Evolutionary conservation across 495 filamentous ascomycete species (phyloP), one percentile per base, ranked within the genome.

Genomic region (Pseudomonodictys pantanalensis): DNA sequence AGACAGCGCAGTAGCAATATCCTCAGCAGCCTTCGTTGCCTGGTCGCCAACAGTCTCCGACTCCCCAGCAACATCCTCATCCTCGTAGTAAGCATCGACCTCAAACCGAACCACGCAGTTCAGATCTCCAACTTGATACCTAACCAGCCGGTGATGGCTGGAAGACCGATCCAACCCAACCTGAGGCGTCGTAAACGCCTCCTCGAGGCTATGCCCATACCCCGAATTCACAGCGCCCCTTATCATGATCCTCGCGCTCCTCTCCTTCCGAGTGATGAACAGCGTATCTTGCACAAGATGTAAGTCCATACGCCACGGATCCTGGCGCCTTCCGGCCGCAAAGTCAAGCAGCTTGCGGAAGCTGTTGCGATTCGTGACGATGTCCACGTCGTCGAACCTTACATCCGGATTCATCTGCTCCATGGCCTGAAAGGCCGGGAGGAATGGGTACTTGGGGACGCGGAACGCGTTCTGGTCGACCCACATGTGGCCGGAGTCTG

Each of bases 21-120:
- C 38, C 4, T 41, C 38, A 18, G 20, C 15, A 41, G 12, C 15
- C 20, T 41, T 12, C n/a, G n/a, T n/a, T 41, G 38, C 4, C 15
- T 12, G 20, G 35, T 18, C 17, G 3, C 20, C 32, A 18, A 35
- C 18, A n/a, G 29, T 20, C 9, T 20, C 30, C 30, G 49, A 22
- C 18, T 52, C 20, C n/a, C n/a, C n/a, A n/a, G n/a, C n/a, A n/a
- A n/a, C n/a, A 25, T 25, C 33, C 18, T 2, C 6, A 33, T 20
- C 49, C 18, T 52, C 49, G 33, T 23, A 52, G 20, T 39, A 52
- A 12, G 49, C 29, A 52, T 52, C 49, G 10, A 52, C 49, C 30
- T 52, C 28, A 32, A 52, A 52, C 3, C 49, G 49, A 9, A 52
- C 49, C 11, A 52, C 30, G n/a, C 49, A 52, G 30, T 52, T 39